A percentile compares a stretch with the other conserved stretches of the same genome.
phyloP scores from a whole-genome alignment of 805 yeast genomes.

The Nakazawaea sp. region DNA sequence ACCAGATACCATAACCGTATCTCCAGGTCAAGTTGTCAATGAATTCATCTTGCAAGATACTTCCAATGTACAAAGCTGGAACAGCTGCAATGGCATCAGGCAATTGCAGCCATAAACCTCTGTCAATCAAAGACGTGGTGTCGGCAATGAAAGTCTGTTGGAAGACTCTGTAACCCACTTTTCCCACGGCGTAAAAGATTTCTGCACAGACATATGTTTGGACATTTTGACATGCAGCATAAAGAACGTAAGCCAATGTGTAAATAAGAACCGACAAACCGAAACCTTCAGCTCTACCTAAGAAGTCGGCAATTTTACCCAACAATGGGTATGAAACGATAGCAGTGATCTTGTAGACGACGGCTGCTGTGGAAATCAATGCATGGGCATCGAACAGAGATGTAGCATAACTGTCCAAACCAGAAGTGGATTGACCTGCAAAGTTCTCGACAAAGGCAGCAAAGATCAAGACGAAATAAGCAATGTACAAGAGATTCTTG shows the following conservation, averaged over 20 bases:
- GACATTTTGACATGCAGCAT: constrained; percentile 29
- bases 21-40: constrained; percentile 8
- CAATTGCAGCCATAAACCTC: constrained; percentile 28
- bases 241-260: constrained; percentile 28
- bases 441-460: constrained; percentile 20
- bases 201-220: constrained; percentile 29
- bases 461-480: constrained; percentile 19
- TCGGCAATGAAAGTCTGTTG: constrained; percentile 30
- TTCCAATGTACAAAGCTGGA: constrained; percentile 22
- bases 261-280: constrained; percentile 23
- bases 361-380: constrained; percentile 29
- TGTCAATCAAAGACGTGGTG: constrained; percentile 30
- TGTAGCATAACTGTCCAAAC: constrained; percentile 26
- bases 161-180: constrained; percentile 28
- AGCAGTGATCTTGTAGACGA: constrained; percentile 31
- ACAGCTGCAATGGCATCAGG: constrained; percentile 25
- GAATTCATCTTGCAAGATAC: constrained; percentile 21
- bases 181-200: constrained; percentile 29
- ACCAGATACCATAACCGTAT: constrained; percentile 7
- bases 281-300: constrained; percentile 33
- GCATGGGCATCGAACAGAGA: constrained; percentile 32
- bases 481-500: constrained; percentile 16
- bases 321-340: constrained; percentile 31
- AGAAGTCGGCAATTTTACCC: constrained; percentile 33
- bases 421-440: constrained; percentile 19